Evolutionary conservation across 2,329 filamentous ascomycete species (phyloP).

Genomic region (Ascochyta lentis): DNA sequence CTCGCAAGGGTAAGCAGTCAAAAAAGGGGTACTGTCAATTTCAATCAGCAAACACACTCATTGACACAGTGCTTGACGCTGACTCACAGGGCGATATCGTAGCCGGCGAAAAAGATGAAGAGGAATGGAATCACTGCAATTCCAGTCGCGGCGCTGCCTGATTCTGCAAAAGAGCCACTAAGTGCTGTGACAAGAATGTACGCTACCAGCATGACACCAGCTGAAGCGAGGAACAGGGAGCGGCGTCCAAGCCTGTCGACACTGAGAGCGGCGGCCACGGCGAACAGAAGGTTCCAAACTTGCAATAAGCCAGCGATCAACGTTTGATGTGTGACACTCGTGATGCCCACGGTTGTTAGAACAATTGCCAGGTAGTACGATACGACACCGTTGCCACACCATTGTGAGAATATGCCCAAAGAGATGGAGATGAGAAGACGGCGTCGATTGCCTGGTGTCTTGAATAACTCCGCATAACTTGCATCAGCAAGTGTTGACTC

Average conservation of each 20-base stretch:
- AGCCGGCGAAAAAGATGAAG: slow-evolving; percentile 23
- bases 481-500: slow-evolving; percentile 21
- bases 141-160: slow-evolving; percentile 1
- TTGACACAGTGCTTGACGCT: slow-evolving; percentile 10
- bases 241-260: slow-evolving; percentile 54
- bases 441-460: slow-evolving; percentile 44
- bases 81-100: slow-evolving; percentile 42
- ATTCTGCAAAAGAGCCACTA: slow-evolving; percentile 37
- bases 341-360: slow-evolving; percentile 48
- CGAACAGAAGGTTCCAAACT: slow-evolving; percentile 48
- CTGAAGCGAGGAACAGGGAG: slow-evolving; percentile 52
- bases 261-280: slow-evolving; percentile 47
- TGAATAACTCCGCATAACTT: slow-evolving; percentile 22
- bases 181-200: slow-evolving; percentile 53
- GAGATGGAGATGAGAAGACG: slow-evolving; percentile 48
- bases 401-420: slow-evolving; percentile 48
- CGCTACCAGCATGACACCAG: slow-evolving; percentile 51
- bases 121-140: slow-evolving; percentile 20
- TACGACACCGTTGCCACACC: slow-evolving; percentile 50
- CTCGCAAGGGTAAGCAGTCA: slow-evolving; percentile 41
- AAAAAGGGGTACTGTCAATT: slow-evolving; percentile 35
- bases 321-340: slow-evolving; percentile 40
- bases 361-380: slow-evolving; percentile 48
- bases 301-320: slow-evolving; percentile 49
- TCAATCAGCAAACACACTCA: slow-evolving; percentile 58